phyloP scores from a whole-genome alignment of 148 eudicot species.

The Vaccinium vitisidaea region DNA sequence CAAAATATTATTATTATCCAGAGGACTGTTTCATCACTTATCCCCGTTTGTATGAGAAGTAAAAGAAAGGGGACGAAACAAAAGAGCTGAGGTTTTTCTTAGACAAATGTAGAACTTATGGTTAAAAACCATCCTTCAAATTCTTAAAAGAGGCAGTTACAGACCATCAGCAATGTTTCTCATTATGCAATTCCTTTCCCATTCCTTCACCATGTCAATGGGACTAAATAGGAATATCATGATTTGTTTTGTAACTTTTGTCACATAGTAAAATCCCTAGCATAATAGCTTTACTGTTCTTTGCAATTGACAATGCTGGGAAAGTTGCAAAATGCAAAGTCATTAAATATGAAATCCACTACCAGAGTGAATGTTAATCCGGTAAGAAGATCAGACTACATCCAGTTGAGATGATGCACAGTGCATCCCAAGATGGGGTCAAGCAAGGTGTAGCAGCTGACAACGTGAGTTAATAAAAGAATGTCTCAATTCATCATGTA shows the following conservation, averaged over 20 bases:
- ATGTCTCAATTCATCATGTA: not conserved
- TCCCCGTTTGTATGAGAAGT: not conserved
- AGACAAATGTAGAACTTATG: not conserved
- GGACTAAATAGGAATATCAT: not conserved
- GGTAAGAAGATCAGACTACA: not conserved
- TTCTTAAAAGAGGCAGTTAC: not conserved
- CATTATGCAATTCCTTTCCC: not conserved
- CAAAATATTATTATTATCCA: not conserved
- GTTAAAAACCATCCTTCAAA: not conserved
- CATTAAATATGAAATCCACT: not conserved
- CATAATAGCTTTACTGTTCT: not conserved
- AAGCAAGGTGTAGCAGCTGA: not conserved
- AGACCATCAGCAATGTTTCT: not conserved
- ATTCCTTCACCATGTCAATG: slow-evolving; percentile 1
- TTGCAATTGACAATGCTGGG: not conserved
- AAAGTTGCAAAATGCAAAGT: not conserved
- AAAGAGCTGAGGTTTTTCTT: not conserved
- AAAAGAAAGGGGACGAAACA: not conserved
- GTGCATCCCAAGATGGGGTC: not conserved
- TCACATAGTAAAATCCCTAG: not conserved
- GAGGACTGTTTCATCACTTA: not conserved
- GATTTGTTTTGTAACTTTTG: not conserved
- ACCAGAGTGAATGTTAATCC: not conserved
- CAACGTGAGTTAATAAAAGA: not conserved
- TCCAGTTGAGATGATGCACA: not conserved